These are phyloP conservation scores for Blastobotrys apis DNA, from an alignment of 1,139 yeast genomes.

Conservation along the genomic window DNA sequence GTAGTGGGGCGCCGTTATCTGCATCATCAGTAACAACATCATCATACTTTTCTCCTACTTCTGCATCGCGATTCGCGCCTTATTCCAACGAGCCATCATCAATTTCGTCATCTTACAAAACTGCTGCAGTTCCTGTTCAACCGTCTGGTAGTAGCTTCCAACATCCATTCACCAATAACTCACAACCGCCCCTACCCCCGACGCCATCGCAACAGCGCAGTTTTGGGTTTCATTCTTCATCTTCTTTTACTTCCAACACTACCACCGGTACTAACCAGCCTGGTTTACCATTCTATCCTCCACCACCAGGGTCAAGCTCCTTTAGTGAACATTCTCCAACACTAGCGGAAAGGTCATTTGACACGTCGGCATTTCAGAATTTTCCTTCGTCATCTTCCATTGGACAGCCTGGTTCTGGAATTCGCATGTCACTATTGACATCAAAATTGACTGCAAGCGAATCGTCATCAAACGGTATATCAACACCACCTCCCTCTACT, in stretches of 20 bases:
- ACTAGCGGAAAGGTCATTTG: neutral
- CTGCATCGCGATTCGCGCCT: conserved; percentile 29
- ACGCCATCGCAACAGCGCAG: too few relatives aligned
- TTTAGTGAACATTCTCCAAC: neutral
- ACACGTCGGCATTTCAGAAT: neutral
- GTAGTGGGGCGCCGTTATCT: neutral
- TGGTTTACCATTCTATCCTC: too few relatives aligned
- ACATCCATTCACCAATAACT: too few relatives aligned
- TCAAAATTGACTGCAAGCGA: conserved; percentile 16
- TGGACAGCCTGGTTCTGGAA: conserved; percentile 2
- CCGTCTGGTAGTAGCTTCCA: too few relatives aligned
- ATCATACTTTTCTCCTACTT: conserved; percentile 28
- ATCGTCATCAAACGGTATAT: neutral
- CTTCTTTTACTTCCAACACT: too few relatives aligned
- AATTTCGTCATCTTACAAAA: conserved; percentile 31
- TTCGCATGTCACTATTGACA: conserved; percentile 14
- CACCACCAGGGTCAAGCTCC: too few relatives aligned
- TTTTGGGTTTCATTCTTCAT: too few relatives aligned
- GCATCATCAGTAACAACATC: conserved; percentile 19
- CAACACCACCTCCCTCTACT: neutral
- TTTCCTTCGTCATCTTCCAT: neutral
- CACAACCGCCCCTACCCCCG: too few relatives aligned
- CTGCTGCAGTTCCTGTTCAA: conserved; percentile 17
- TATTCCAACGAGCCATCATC: conserved; percentile 32
- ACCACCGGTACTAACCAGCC: too few relatives aligned